Evolutionary conservation across 176 grass and related monocot genomes (phyloP).

Genomic region (Oryza brachyantha): DNA sequence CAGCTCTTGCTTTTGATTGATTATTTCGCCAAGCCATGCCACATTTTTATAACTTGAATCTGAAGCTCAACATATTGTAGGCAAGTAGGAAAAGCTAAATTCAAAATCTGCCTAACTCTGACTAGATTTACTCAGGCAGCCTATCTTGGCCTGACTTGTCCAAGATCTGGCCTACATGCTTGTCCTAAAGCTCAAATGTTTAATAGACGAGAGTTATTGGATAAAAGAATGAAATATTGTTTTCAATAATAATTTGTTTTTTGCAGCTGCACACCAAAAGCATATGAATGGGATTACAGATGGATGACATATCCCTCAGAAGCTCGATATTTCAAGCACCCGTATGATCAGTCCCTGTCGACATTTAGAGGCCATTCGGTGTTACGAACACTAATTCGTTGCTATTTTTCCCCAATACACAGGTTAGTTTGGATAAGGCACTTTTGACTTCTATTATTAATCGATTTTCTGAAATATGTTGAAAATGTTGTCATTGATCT

Average conservation of each 20-base stretch:
- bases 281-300: constrained; percentile 60
- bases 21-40: neutral
- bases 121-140: neutral
- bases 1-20: constrained; percentile 9
- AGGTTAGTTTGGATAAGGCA: constrained; percentile 23
- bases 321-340: constrained; percentile 51
- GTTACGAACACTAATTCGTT: constrained; percentile 63
- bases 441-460: neutral
- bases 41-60: constrained; percentile 22
- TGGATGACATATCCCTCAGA: constrained; percentile 55
- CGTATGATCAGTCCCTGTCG: constrained; percentile 54
- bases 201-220: neutral
- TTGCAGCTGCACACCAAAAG: constrained; percentile 40
- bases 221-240: neutral
- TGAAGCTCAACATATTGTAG: neutral
- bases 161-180: neutral
- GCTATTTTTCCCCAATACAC: constrained; percentile 69
- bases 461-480: neutral
- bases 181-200: neutral
- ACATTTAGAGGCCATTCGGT: constrained; percentile 78
- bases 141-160: neutral
- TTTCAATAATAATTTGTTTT: neutral
- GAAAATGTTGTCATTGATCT: neutral
- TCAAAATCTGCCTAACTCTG: neutral
- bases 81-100: neutral